A percentile compares a stretch with the other conserved stretches of the same genome.
phyloP scores from a whole-genome alignment of 2,329 filamentous ascomycete species.

The Xylaria polymorpha region DNA sequence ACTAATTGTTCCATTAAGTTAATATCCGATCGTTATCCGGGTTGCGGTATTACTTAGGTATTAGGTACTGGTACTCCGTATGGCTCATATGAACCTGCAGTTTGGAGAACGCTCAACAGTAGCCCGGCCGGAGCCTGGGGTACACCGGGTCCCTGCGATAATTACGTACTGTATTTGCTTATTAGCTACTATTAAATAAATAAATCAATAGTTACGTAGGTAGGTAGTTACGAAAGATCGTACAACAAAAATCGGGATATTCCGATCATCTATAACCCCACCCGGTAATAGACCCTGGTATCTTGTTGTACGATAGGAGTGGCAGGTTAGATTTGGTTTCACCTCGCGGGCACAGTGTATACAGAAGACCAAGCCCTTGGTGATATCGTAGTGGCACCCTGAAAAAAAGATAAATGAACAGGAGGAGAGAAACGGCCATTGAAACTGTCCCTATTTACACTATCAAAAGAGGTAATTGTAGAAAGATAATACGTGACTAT shows the following conservation, averaged over 20 bases:
- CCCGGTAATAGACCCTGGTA: neutral
- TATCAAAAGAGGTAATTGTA: constrained; percentile 16
- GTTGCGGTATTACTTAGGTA: neutral
- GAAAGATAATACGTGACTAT: constrained; percentile 35
- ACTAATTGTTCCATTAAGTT: neutral
- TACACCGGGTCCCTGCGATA: neutral
- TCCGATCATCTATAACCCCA: neutral
- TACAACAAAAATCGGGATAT: neutral
- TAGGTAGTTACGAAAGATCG: neutral
- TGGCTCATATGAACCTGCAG: neutral
- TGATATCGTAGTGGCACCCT: constrained; percentile 7
- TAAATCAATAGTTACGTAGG: neutral
- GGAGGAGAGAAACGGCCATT: neutral
- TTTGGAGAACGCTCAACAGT: neutral
- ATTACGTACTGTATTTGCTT: neutral
- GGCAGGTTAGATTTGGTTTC: constrained; percentile 10
- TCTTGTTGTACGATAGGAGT: neutral
- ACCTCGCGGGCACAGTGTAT: constrained; percentile 19
- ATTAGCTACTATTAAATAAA: neutral
- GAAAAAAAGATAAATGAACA: neutral
- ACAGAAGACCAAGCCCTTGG: constrained; percentile 6
- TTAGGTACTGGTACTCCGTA: neutral
- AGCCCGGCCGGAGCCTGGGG: neutral
- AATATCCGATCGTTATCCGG: neutral
- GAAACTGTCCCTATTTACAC: constrained; percentile 9